Evolutionary conservation across 305 asterid species (phyloP).

Genomic region (Fraxinus velutina): DNA sequence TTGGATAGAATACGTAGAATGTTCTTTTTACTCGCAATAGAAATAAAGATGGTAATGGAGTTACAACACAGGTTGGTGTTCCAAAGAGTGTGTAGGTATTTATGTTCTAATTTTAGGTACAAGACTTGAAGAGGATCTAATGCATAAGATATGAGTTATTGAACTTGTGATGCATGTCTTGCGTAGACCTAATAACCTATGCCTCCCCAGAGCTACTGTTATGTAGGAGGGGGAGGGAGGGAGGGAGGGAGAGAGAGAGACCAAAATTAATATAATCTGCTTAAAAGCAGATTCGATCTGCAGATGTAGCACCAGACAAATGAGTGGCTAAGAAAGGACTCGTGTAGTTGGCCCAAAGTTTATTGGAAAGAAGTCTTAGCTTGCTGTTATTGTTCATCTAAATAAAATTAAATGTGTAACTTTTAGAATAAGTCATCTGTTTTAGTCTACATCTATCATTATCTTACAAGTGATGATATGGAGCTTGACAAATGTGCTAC

Average conservation of each 20-base stretch:
- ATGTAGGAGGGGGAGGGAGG: neutral
- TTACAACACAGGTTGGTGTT: neutral
- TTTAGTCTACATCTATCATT: neutral
- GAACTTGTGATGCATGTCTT: neutral
- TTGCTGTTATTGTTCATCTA: neutral
- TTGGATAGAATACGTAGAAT: neutral
- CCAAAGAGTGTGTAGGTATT: neutral
- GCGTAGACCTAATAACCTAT: neutral
- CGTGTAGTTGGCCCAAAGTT: neutral
- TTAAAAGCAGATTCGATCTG: neutral
- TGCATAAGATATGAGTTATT: neutral
- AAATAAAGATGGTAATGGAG: neutral
- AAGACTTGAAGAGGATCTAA: neutral
- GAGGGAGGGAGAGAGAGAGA: neutral
- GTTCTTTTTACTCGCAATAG: neutral
- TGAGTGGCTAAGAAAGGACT: neutral
- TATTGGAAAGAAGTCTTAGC: neutral
- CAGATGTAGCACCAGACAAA: neutral
- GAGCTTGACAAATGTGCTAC: neutral
- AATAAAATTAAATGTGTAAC: neutral
- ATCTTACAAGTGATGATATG: neutral
- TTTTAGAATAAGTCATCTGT: neutral
- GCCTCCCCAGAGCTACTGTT: neutral
- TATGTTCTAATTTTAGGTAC: neutral
- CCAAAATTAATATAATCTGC: neutral